Evolutionary conservation across 78 protist genomes (phyloP).

Genomic region (Polysphondylium violaceum): DNA sequence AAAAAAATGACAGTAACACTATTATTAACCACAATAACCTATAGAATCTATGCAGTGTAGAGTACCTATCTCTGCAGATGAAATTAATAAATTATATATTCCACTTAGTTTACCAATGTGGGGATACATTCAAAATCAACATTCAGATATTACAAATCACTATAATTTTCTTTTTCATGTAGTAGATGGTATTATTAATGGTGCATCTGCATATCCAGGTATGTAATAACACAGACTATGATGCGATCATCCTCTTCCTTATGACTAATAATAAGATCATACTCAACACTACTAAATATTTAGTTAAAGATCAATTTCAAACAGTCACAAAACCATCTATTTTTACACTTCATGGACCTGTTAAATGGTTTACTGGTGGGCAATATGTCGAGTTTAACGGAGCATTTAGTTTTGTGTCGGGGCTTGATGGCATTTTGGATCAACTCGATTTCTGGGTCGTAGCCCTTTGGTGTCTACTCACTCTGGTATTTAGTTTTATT

Average conservation of each 20-base stretch:
- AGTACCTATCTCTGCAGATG: slow-evolving; percentile 43
- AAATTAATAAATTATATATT: slow-evolving; percentile 2
- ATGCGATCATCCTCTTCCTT: background rate
- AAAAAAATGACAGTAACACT: background rate
- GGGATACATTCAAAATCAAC: slow-evolving; percentile 25
- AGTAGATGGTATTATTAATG: slow-evolving; percentile 38
- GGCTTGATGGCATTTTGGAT: background rate
- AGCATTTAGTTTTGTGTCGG: background rate
- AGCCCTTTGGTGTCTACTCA: background rate
- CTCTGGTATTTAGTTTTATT: background rate
- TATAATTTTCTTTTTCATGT: slow-evolving; percentile 45
- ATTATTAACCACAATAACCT: background rate
- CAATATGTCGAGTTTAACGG: slow-evolving; percentile 4
- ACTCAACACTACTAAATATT: background rate
- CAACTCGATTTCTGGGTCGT: background rate
- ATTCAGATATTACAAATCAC: slow-evolving; percentile 35
- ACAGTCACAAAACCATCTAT: background rate
- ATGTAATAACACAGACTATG: background rate
- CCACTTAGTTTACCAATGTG: slow-evolving; percentile 53
- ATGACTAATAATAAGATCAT: background rate
- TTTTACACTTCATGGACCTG: slow-evolving; percentile 12
- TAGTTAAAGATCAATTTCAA: slow-evolving; percentile 19
- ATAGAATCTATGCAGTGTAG: slow-evolving; percentile 58
- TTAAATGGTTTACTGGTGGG: slow-evolving; percentile 55
- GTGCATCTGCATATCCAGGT: slow-evolving; percentile 54